Evolutionary conservation across 768 basidiomycete genomes (phyloP).

Genomic region (Suillus ampliporus): DNA sequence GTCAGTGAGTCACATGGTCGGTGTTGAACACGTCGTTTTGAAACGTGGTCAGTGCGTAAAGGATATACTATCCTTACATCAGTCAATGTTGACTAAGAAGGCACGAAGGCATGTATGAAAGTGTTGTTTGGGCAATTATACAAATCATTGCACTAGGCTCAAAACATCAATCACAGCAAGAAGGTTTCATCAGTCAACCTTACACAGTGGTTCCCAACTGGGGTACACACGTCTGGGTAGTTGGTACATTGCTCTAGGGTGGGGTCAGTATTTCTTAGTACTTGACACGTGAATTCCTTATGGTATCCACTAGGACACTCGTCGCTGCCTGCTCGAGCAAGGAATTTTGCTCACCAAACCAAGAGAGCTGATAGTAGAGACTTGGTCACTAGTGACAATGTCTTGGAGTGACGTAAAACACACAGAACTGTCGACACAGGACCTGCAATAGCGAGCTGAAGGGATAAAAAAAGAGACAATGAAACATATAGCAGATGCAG

Average conservation of each 20-base stretch:
- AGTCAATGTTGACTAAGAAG: not conserved
- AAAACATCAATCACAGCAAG: not conserved
- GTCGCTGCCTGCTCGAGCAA: not conserved
- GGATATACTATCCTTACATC: too few relatives aligned
- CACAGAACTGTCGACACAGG: not conserved
- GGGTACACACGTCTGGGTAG: conserved; percentile 22
- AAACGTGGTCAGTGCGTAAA: too few relatives aligned
- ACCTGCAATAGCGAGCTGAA: not conserved
- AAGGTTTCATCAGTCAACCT: not conserved
- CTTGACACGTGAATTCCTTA: not conserved
- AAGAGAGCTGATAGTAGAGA: not conserved
- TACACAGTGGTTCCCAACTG: conserved; percentile 28
- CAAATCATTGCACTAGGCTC: conserved; percentile 16
- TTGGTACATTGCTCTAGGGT: conserved; percentile 23
- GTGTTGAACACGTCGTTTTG: too few relatives aligned
- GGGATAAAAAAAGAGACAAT: not conserved
- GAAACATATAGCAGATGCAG: not conserved
- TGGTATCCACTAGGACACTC: not conserved
- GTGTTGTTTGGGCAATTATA: conserved; percentile 18
- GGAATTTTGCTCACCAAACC: not conserved
- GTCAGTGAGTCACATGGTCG: too few relatives aligned
- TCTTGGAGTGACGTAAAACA: not conserved
- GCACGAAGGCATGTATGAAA: conserved; percentile 14
- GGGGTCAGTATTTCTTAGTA: not conserved
- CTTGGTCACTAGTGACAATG: not conserved